Evolutionary conservation across 176 grass and related monocot species (phyloP).

Genomic region (Aegilops bicornis): DNA sequence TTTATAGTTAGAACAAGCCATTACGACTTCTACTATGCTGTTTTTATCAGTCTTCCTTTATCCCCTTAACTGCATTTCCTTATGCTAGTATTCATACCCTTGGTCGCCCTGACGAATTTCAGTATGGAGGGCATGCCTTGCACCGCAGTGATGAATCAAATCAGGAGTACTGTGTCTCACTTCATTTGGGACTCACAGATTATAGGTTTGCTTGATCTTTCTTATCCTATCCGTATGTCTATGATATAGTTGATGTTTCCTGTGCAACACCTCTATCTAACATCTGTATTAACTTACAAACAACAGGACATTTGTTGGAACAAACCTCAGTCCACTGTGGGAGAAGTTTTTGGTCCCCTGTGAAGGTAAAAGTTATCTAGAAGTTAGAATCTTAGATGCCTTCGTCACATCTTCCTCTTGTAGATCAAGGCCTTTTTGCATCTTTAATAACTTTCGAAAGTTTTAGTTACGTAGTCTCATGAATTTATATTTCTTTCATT

Average conservation of each 20-base stretch:
- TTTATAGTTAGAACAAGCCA: background rate
- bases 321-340: slow-evolving; percentile 90
- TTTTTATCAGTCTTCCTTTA: too few species aligned
- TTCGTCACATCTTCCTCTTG: background rate
- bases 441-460: background rate
- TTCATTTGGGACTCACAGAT: slow-evolving; percentile 91
- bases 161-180: slow-evolving; percentile 42
- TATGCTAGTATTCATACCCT: background rate
- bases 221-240: slow-evolving; percentile 9
- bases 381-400: slow-evolving; percentile 13
- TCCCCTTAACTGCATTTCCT: background rate
- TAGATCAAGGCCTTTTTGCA: background rate
- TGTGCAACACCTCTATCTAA: background rate
- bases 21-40: background rate
- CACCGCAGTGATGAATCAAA: slow-evolving; percentile 44
- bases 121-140: slow-evolving; percentile 69
- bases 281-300: background rate
- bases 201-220: slow-evolving; percentile 61
- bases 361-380: slow-evolving; percentile 71
- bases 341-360: slow-evolving; percentile 73
- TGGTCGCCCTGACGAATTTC: slow-evolving; percentile 35
- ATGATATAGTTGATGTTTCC: too few species aligned
- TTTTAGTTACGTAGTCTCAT: too few species aligned
- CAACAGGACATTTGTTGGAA: slow-evolving; percentile 92
- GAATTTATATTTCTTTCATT: background rate